Base-by-base conservation (phyloP, 208 protist species). In the Dictyostelium gargantuum region DNA sequence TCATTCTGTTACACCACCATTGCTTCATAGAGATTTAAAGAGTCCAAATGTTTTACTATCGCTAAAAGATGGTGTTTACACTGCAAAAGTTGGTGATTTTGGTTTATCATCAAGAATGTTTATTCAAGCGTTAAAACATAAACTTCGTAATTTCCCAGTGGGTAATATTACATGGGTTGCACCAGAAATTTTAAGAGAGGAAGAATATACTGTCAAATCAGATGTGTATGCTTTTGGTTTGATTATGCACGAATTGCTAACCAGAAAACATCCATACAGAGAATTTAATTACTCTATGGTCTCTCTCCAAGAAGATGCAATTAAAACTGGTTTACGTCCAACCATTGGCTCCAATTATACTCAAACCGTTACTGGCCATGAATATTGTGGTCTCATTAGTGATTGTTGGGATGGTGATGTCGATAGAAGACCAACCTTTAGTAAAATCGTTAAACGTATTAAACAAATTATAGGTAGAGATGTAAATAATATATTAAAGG, bases 21-120 rank as follows among this genome's bases (percentile, higher is more conserved):
- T 95, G 15, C 56, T 96, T 3, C 94, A 96, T 38, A 46, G 94
- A 32, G 94, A 96, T 58, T 44, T 96, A 17, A 96, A 96, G 52
- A 79, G 75, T 26, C 93, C 89, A 38, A 96, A 96, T 32, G 91
- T 95, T 21, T 61, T 95, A 29, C 44, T 96, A 0, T 68, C 52
- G 1, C 46, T 66, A 19, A 66, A 79, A 50, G 40, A 81, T 68
- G 54, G 74, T 10, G n/a, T 50, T 35, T 50, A 81, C 6, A 75
- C 38, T 29, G 82, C 82, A 19, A 85, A 93, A n/a, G 76, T 95
- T 44, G 85, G 54, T 52, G 93, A 94, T 74, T 94, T 94, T 93
- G 93, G 93, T 48, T 10, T 93, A 3, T 77, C 54, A n/a, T 84
- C 76, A 1, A 35, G 77, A 40, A 76, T 92, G 75, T 79, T 92